These are phyloP conservation scores for Gossypium anomalum DNA, from an alignment of 345 rosid genomes.

Conservation along the genomic window DNA sequence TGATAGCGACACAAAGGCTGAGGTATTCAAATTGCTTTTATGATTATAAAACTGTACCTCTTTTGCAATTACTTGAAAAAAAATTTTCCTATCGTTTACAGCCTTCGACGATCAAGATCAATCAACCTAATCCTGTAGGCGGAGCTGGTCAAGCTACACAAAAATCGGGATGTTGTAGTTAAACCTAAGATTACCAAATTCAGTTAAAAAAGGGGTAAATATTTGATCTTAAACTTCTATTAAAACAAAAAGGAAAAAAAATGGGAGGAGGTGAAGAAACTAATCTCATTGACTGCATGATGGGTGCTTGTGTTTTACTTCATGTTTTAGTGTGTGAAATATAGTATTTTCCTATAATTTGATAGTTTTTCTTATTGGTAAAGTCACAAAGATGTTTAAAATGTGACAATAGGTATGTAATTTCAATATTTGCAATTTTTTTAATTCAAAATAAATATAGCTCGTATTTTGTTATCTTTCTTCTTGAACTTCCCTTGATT, in stretches of 20 bases:
- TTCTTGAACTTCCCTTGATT: no score
- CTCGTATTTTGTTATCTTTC: not conserved
- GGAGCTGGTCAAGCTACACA: conserved; percentile 63
- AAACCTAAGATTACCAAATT: conserved; percentile 16
- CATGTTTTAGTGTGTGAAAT: conserved; percentile 32
- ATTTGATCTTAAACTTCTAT: not conserved
- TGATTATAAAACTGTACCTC: not conserved
- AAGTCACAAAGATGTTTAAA: not conserved
- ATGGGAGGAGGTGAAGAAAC: not conserved
- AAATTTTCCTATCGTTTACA: conserved; percentile 21
- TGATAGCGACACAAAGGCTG: conserved; percentile 68
- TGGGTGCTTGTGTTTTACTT: conserved; percentile 21
- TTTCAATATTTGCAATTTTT: not conserved
- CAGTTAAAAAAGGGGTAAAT: not conserved
- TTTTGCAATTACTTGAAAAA: not conserved
- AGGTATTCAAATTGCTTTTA: conserved; percentile 38
- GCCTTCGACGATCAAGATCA: conserved; percentile 76
- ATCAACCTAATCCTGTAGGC: conserved; percentile 55
- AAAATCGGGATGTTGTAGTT: conserved; percentile 84
- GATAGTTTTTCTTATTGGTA: not conserved
- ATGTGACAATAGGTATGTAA: not conserved
- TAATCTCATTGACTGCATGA: conserved; percentile 20
- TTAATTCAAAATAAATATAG: not conserved
- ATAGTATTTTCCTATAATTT: conserved; percentile 18
- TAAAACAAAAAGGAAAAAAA: not conserved